Evolutionary conservation across 495 filamentous ascomycete genomes (phyloP).

Genomic region (Aspergillus wentii): DNA sequence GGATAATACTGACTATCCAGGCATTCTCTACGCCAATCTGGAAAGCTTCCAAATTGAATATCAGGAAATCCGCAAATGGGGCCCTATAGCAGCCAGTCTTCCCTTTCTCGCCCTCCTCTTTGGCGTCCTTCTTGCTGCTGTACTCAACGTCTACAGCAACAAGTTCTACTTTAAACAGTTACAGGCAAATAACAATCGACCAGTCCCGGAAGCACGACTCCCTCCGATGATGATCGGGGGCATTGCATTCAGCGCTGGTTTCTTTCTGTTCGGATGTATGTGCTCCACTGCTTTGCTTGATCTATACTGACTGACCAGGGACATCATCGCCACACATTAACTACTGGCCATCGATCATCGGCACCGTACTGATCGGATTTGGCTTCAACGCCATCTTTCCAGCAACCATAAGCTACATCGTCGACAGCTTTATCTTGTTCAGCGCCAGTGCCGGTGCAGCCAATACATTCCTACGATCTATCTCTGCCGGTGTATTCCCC

Average conservation of each 20-base stretch:
- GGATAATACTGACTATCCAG: no score
- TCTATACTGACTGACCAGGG: no score
- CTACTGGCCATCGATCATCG: conserved; percentile 1
- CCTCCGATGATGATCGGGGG: conserved; percentile 44
- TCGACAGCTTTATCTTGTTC: conserved; percentile 35
- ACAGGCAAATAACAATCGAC: conserved; percentile 25
- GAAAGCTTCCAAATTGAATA: conserved; percentile 48
- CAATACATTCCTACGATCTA: conserved; percentile 52
- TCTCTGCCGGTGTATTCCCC: conserved; percentile 51
- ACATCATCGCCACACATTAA: no score
- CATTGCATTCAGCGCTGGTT: conserved; percentile 37
- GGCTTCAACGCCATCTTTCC: conserved; percentile 40
- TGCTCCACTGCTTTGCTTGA: no score
- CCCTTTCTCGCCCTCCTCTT: conserved; percentile 50
- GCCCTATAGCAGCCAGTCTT: conserved; percentile 31
- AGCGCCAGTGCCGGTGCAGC: conserved; percentile 51
- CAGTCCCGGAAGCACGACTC: conserved; percentile 46
- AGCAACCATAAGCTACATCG: conserved; percentile 25
- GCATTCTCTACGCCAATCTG: conserved; percentile 30
- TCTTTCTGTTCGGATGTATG: conserved; percentile 54
- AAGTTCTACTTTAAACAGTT: conserved; percentile 32
- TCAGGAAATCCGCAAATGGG: conserved; percentile 41
- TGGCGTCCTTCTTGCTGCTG: conserved; percentile 37
- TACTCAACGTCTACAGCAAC: conserved; percentile 36
- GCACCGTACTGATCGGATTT: conserved; percentile 39